Evolutionary conservation across 2,329 filamentous ascomycete genomes (phyloP).

Genomic region (Grosmannia penicillata): DNA sequence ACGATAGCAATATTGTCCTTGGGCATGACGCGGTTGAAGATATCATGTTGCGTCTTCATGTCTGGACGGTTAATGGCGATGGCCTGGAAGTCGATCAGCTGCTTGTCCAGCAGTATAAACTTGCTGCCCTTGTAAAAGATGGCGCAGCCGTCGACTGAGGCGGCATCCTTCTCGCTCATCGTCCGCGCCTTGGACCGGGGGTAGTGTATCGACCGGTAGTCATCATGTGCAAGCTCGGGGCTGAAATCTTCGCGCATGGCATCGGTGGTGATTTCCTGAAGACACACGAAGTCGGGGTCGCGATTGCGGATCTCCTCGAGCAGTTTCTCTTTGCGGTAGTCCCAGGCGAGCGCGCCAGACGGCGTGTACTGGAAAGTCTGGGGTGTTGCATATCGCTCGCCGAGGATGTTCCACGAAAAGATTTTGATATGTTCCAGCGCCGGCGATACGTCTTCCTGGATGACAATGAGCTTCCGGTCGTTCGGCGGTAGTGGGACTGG

Average conservation of each 20-base stretch:
- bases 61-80: conserved; percentile 89
- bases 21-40: conserved; percentile 97
- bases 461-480: conserved; percentile 63
- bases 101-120: conserved; percentile 86
- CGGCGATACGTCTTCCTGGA: conserved; percentile 50
- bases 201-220: conserved; percentile 91
- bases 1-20: conserved; percentile 93
- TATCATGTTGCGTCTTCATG: conserved; percentile 94
- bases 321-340: conserved; percentile 70
- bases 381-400: conserved; percentile 80
- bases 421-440: conserved; percentile 62
- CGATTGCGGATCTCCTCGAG: conserved; percentile 66
- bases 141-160: conserved; percentile 86
- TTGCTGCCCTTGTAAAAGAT: conserved; percentile 83
- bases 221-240: conserved; percentile 68
- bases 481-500: conserved; percentile 58
- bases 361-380: conserved; percentile 84
- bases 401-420: conserved; percentile 90
- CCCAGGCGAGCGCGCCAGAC: conserved; percentile 68
- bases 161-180: conserved; percentile 79
- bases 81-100: conserved; percentile 80
- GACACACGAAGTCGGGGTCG: conserved; percentile 76
- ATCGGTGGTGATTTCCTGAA: conserved; percentile 88
- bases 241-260: conserved; percentile 87
- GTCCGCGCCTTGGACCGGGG: conserved; percentile 81